Evolutionary conservation across 2,329 filamentous ascomycete species (phyloP).

Genomic region (Didymellaceae sp.): DNA sequence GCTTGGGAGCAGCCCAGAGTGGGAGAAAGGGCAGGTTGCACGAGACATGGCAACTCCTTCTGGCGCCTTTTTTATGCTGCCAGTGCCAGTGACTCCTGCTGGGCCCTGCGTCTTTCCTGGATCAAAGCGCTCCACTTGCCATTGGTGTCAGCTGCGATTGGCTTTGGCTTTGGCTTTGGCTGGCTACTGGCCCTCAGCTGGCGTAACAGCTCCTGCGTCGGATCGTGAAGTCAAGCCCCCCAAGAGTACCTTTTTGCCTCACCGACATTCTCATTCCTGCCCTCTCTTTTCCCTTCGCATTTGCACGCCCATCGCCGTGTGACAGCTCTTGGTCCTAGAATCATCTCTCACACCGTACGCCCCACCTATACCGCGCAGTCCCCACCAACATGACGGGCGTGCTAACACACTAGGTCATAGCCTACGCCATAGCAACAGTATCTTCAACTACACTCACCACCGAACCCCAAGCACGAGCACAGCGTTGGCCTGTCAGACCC

Average conservation of each 20-base stretch:
- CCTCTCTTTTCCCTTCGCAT: constrained; percentile 1
- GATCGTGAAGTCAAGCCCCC: background rate
- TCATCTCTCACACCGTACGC: constrained; percentile 25
- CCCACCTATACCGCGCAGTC: constrained; percentile 20
- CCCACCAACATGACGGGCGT: constrained; percentile 8
- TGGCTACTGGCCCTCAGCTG: constrained; percentile 5
- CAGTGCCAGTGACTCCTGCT: background rate
- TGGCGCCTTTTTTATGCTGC: constrained; percentile 8
- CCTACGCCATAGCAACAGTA: constrained; percentile 29
- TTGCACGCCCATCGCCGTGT: constrained; percentile 22
- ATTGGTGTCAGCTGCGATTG: constrained; percentile 12
- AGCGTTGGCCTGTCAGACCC: constrained; percentile 23
- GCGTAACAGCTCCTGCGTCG: constrained; percentile 9
- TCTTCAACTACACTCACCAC: constrained; percentile 23
- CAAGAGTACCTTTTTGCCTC: constrained; percentile 5
- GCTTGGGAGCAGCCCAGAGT: background rate
- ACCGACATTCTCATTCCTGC: constrained; percentile 12
- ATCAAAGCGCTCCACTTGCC: constrained; percentile 4
- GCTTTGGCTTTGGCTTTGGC: too few relatives aligned
- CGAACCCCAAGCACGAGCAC: constrained; percentile 14
- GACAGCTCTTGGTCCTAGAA: constrained; percentile 19
- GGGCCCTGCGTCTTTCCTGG: constrained; percentile 4
- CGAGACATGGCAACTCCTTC: constrained; percentile 13
- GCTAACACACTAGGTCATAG: constrained; percentile 20
- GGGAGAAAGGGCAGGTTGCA: constrained; percentile 11